Percentiles rank a stretch among this genome's conserved stretches.
Conservation (phyloP, 2,329 filamentous ascomycete genomes). For the Blastomyces emzantsi region DNA sequence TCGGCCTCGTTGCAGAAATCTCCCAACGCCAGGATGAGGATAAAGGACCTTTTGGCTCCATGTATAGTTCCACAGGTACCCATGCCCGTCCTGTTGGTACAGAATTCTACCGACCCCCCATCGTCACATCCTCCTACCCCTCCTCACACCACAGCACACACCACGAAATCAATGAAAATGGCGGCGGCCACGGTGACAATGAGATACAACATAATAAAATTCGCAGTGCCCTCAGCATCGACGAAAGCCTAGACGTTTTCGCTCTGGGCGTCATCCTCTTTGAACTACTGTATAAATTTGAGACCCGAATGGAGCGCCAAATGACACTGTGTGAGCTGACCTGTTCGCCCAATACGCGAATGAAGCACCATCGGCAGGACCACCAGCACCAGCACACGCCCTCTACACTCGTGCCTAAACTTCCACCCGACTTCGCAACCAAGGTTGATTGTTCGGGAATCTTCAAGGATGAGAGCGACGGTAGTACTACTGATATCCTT, state of each 20-base stretch:
- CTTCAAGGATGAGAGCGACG: constrained; percentile 19
- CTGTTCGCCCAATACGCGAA: constrained; percentile 17
- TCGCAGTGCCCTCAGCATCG: constrained; percentile 16
- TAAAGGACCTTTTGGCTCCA: constrained; percentile 14
- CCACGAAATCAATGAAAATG: constrained; percentile 8
- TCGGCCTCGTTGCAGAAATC: constrained; percentile 54
- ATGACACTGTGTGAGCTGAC: constrained; percentile 36
- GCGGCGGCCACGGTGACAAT: neutral
- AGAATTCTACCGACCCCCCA: constrained; percentile 51
- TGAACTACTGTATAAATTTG: constrained; percentile 51
- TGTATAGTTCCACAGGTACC: constrained; percentile 14
- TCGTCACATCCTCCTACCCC: constrained; percentile 12
- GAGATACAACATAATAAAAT: neutral
- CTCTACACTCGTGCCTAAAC: constrained; percentile 14
- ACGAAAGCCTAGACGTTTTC: constrained; percentile 52
- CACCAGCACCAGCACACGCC: constrained; percentile 5
- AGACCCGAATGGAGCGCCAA: constrained; percentile 42
- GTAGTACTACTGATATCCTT: constrained; percentile 27
- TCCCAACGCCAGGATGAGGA: constrained; percentile 33
- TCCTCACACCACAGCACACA: constrained; percentile 5
- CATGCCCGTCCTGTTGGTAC: constrained; percentile 47
- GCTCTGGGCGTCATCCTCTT: constrained; percentile 54
- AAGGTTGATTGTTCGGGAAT: constrained; percentile 30
- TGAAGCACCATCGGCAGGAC: constrained; percentile 15
- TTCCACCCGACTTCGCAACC: constrained; percentile 32